These are phyloP conservation scores for Boletus speciosus DNA, from an alignment of 768 basidiomycete species.

Conservation along the genomic window DNA sequence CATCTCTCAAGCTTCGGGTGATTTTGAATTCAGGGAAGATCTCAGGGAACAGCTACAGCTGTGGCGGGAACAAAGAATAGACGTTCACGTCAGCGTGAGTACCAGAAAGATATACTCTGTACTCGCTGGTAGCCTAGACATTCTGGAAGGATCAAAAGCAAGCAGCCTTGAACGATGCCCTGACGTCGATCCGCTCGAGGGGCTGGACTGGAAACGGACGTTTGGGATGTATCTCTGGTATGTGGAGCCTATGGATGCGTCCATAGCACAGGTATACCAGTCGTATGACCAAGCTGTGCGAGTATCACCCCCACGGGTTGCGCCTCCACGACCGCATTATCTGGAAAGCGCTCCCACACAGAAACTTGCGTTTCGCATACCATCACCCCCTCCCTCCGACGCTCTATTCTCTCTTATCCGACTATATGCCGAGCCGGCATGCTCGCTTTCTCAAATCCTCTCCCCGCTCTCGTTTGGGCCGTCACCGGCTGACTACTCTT, in stretches of 20 bases:
- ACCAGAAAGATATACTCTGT: conserved; percentile 82
- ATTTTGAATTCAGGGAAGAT: conserved; percentile 69
- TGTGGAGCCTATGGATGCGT: conserved; percentile 63
- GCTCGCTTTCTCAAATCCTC: conserved; percentile 65
- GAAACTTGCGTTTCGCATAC: conserved; percentile 40
- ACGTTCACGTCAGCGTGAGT: conserved; percentile 60
- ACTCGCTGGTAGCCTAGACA: conserved; percentile 70
- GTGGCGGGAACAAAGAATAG: conserved; percentile 78
- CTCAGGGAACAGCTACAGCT: conserved; percentile 70
- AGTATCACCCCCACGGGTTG: conserved; percentile 38
- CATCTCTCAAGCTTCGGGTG: conserved; percentile 81
- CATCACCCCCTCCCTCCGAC: conserved; percentile 52
- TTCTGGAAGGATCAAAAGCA: conserved; percentile 52
- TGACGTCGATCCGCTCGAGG: conserved; percentile 62
- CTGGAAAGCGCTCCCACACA: conserved; percentile 30
- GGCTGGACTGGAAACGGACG: conserved; percentile 90
- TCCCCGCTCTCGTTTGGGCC: conserved; percentile 71
- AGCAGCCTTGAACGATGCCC: conserved; percentile 49
- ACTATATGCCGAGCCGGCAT: conserved; percentile 69
- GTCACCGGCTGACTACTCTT: conserved; percentile 73
- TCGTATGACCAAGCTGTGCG: conserved; percentile 50
- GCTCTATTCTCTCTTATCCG: conserved; percentile 79
- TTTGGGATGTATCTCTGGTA: conserved; percentile 94
- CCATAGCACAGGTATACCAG: conserved; percentile 66
- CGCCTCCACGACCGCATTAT: conserved; percentile 61